Base-by-base conservation (phyloP, 2,329 filamentous ascomycete species). In the Fusarium chuoi region DNA sequence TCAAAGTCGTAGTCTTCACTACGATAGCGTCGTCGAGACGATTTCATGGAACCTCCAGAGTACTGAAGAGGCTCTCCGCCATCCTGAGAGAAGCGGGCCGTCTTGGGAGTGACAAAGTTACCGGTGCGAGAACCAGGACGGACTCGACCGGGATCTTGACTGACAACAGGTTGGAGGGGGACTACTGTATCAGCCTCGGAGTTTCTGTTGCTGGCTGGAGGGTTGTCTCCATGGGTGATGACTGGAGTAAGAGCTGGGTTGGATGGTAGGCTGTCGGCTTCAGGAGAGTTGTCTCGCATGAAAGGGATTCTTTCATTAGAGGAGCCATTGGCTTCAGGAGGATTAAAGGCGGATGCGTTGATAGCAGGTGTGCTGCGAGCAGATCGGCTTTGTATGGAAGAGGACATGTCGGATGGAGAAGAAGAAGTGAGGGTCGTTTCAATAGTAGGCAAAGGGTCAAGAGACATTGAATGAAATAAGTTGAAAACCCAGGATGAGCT, bases 1-100 rank as follows among this genome's bases (percentile, higher is more conserved):
- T 79, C 78, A 48, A 70, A 73, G 48, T 79, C 78, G 57, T 66
- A 75, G 20, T 79, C 78, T 14, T 77, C 75, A 13, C 75, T 39
- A 28, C 65, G 65, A 60, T 70, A 70, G 20, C 78, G 78, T 42
- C 68, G 65, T 26, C 75, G 65, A 45, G 70, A 60, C 5, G 77
- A 77, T 38, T 71, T 72, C 26, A 76, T 48, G 35, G 77, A 78
- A 11, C 67, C 73, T 22, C 64, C 64, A 5, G 74, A 75, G 17
- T 63, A 65, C 33, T 78, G 70, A n/a, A 78, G 51, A 30, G 73
- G 71, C 42, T 78, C 77, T 49, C 62, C 55, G 14, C 77, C 77
- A 35, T 78, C 77, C 2, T 77, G 68, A 38, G 76, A 77, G 57
- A 71, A 67, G 15, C 71, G 68, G 20, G 67, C 42, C 14, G 56